Percentiles rank a stretch among this genome's conserved stretches.
Conservation (phyloP, 495 filamentous ascomycete species). For the Darksidea phi region DNA sequence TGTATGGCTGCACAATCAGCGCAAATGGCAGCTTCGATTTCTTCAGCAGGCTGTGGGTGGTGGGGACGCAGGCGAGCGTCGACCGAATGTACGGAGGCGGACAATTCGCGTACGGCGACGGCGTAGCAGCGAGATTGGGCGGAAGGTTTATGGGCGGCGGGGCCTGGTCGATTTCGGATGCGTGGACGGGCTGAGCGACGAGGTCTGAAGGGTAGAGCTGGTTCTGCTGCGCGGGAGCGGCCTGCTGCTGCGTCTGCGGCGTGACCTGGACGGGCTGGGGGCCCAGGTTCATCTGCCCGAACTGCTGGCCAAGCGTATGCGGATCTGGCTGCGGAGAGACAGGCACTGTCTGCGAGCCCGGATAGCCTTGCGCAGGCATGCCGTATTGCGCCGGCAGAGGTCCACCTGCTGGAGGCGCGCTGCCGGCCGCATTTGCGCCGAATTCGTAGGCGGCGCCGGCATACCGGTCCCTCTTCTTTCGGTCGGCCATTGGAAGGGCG, state of each 20-base stretch:
- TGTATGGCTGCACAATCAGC: conserved; percentile 93
- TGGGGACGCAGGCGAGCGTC: conserved; percentile 89
- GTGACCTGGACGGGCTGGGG: conserved; percentile 32
- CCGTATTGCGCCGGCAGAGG: conserved; percentile 43
- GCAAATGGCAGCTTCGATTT: conserved; percentile 95
- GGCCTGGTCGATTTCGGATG: conserved; percentile 84
- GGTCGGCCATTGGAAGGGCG: conserved; percentile 28
- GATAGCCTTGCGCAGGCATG: conserved; percentile 22
- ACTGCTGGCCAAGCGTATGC: conserved; percentile 21
- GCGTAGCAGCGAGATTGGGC: conserved; percentile 89
- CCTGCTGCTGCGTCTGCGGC: conserved; percentile 48
- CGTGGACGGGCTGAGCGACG: conserved; percentile 88
- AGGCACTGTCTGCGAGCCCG: conserved; percentile 14
- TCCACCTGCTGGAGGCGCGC: conserved; percentile 3
- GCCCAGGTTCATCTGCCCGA: conserved; percentile 36
- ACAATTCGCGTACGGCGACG: conserved; percentile 89
- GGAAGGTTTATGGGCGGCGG: conserved; percentile 90
- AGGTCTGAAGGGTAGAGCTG: conserved; percentile 90
- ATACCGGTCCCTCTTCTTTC: conserved; percentile 85
- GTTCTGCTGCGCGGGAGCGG: conserved; percentile 65
- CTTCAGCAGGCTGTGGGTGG: conserved; percentile 86
- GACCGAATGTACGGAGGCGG: conserved; percentile 92
- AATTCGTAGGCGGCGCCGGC: conserved; percentile 94
- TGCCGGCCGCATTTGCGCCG: conserved; percentile 73
- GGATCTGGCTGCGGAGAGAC: conserved; percentile 19